These are phyloP conservation scores for Thamnidium elegans DNA, from an alignment of 192 early-diverging fungal genomes.

Conservation along the genomic window DNA sequence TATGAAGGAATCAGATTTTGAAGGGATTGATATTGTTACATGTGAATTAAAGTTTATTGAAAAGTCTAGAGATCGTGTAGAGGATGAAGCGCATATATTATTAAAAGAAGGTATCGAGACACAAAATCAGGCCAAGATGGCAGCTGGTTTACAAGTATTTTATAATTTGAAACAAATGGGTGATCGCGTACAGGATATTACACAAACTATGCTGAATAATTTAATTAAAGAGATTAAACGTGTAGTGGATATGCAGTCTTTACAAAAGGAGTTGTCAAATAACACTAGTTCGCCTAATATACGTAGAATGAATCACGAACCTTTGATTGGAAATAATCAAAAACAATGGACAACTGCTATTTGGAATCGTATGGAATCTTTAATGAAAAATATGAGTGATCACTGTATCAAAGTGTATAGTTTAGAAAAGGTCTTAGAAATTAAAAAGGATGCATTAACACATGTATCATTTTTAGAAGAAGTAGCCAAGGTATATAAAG, in stretches of 20 bases:
- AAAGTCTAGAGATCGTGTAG: constrained; percentile 41
- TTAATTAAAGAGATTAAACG: constrained; percentile 45
- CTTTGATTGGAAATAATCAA: constrained; percentile 39
- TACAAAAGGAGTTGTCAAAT: constrained; percentile 55
- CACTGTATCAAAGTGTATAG: constrained; percentile 54
- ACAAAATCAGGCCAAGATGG: constrained; percentile 49
- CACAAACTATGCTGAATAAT: constrained; percentile 36
- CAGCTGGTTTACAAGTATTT: constrained; percentile 52
- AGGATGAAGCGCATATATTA: constrained; percentile 46
- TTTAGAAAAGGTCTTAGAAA: constrained; percentile 49
- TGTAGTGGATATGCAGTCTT: constrained; percentile 44
- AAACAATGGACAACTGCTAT: constrained; percentile 43
- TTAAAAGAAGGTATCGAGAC: constrained; percentile 48
- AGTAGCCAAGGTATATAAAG: constrained; percentile 36
- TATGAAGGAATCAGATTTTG: constrained; percentile 56
- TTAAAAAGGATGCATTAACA: constrained; percentile 47
- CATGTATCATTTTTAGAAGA: constrained; percentile 52
- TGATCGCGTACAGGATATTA: constrained; percentile 36
- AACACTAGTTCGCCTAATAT: constrained; percentile 23
- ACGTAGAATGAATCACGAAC: constrained; percentile 49
- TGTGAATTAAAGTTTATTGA: constrained; percentile 47
- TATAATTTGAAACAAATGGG: constrained; percentile 49
- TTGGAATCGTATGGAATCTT: constrained; percentile 52
- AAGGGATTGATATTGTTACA: constrained; percentile 65
- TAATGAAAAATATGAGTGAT: constrained; percentile 51